Evolutionary conservation across 805 yeast species (phyloP).

Genomic region (Ogataea polymorpha): DNA sequence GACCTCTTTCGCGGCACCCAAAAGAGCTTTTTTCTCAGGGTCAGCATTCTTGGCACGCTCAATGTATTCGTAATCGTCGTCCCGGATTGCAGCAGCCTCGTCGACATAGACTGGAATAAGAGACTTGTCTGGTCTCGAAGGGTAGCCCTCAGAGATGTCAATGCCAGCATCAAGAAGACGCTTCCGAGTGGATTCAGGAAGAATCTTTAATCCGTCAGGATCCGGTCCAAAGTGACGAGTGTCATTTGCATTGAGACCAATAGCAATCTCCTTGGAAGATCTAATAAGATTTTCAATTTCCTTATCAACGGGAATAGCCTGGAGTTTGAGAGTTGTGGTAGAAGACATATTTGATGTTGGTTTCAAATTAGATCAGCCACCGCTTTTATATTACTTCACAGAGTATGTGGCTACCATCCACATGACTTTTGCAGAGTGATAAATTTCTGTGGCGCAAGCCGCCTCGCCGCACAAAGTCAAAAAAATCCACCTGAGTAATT

Average conservation of each 20-base stretch:
- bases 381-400: not conserved
- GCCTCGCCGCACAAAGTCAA: conserved; percentile 1
- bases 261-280: conserved; percentile 11
- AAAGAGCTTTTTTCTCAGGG: conserved; percentile 40
- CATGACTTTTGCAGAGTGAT: not conserved
- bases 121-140: conserved; percentile 34
- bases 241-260: conserved; percentile 13
- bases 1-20: conserved; percentile 41
- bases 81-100: conserved; percentile 38
- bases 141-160: conserved; percentile 40
- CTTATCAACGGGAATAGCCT: conserved; percentile 19
- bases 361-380: not conserved
- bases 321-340: conserved; percentile 15
- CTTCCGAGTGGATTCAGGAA: conserved; percentile 28
- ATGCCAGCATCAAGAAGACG: conserved; percentile 36
- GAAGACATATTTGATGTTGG: not conserved
- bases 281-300: conserved; percentile 25
- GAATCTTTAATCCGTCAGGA: conserved; percentile 26
- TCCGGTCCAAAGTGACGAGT: conserved; percentile 18
- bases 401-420: not conserved
- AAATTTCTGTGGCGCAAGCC: conserved; percentile 2
- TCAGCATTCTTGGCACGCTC: conserved; percentile 39
- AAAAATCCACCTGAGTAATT: conserved; percentile 3
- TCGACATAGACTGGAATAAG: conserved; percentile 38
- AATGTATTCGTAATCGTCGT: conserved; percentile 33